Evolutionary conservation across 192 early-diverging fungal genomes (phyloP).

Genomic region (Entomortierella parvispora): DNA sequence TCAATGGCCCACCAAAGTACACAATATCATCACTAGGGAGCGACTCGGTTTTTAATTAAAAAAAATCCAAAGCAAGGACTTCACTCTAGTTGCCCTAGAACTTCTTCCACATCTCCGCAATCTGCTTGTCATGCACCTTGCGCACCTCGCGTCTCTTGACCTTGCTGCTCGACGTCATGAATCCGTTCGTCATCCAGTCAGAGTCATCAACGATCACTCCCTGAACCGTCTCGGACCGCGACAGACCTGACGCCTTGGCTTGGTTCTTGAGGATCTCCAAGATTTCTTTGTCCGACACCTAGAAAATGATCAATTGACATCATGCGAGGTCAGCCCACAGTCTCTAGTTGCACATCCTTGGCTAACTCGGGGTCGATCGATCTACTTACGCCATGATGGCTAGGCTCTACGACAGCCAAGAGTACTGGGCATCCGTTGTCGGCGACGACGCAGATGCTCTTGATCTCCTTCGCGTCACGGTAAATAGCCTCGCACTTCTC

Average conservation of each 20-base stretch:
- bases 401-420: constrained; percentile 78
- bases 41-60: no score
- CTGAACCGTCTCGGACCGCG: constrained; percentile 71
- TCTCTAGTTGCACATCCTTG: no score
- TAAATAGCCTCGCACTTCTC: constrained; percentile 77
- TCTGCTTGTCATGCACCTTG: constrained; percentile 54
- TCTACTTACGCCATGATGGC: constrained; percentile 54
- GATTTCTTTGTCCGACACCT: constrained; percentile 51
- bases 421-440: constrained; percentile 71
- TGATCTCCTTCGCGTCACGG: constrained; percentile 70
- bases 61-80: no score
- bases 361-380: constrained; percentile 26
- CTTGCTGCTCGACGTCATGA: constrained; percentile 83
- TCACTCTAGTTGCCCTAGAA: no score
- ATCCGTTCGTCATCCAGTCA: constrained; percentile 77
- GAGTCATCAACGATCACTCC: constrained; percentile 61
- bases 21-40: no score
- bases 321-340: no score
- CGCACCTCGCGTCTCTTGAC: constrained; percentile 73
- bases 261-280: constrained; percentile 62
- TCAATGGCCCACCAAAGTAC: no score
- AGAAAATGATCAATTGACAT: no score
- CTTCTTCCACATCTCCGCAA: constrained; percentile 66
- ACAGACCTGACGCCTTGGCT: constrained; percentile 65
- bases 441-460: constrained; percentile 79